Base-by-base conservation (phyloP, 108 stramenopile species). In the Nitzschia inconspicua region DNA sequence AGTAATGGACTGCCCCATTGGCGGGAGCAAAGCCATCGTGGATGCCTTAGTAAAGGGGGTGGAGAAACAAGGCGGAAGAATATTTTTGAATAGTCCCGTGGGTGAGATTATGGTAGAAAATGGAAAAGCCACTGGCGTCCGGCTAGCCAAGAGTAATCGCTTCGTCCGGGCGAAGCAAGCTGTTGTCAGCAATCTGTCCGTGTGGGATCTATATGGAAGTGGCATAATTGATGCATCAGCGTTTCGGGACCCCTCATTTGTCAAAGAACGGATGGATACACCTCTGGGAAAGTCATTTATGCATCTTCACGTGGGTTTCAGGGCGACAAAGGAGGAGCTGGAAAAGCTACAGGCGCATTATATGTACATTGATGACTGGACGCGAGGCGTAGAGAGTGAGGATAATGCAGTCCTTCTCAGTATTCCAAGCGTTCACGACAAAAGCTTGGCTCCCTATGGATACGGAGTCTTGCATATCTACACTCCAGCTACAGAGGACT, bases 11-110 rank as follows among this genome's bases (percentile, higher is more conserved):
- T 95, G 89, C 49, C 94, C 94, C 5, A 54, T 40, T 16, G 91
- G 91, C 1, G 94, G 94, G 26, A 83, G 86, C 22, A 80, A 76
- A 36, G 68, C 79, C 11, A 89, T 96, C 44, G 76, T 96, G 4
- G 88, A 91, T 66, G 95, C 95, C 9, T 72, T 96, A 22, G 93
- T 89, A 1, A 63, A 93, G 8, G 95, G 93, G 4, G 76, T 93
- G 34, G 84, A 86, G 60, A 91, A 91, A 59, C 68, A 76, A 18
- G 91, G 89, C 28, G 83, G 89, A 3, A 14, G 44, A 7, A 71
- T 92, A 3, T 69, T 59, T 50, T 47, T 59, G 23, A 83, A 76
- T 26, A 66, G 76, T 0, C 87, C 81, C 55, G 95, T 96, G 29
- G 66, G 78, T 24, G 63, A 86, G 53, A 89, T 95, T 53, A 44